phyloP scores from a whole-genome alignment of 1,284 basidiomycete genomes.

The Austroboletus niveus region DNA sequence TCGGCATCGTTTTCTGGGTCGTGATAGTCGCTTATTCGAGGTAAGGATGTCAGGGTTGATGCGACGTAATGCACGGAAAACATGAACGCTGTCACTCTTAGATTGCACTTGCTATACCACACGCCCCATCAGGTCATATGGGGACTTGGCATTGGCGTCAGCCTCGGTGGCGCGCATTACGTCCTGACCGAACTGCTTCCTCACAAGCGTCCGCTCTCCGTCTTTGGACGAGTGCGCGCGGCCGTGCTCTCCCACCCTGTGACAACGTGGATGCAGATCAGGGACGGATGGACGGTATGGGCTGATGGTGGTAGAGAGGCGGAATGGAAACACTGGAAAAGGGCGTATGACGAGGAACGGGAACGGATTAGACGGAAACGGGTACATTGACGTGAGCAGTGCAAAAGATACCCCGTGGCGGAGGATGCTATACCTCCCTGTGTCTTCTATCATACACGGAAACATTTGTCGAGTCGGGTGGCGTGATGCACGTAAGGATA shows the following conservation, averaged over 20 bases:
- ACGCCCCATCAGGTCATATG: constrained; percentile 68
- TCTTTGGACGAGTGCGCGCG: constrained; percentile 49
- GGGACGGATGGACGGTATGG: constrained; percentile 83
- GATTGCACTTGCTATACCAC: constrained; percentile 75
- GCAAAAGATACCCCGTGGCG: too few relatives aligned
- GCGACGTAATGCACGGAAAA: neutral
- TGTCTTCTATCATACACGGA: too few relatives aligned
- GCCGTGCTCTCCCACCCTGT: constrained; percentile 58
- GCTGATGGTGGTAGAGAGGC: constrained; percentile 63
- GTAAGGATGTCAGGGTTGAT: constrained; percentile 33
- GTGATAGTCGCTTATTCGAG: constrained; percentile 76
- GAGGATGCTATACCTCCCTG: too few relatives aligned
- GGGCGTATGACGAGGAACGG: constrained; percentile 36
- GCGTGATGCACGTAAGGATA: too few relatives aligned
- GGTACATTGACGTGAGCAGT: constrained; percentile 4
- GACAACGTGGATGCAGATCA: constrained; percentile 63
- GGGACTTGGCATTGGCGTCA: constrained; percentile 67
- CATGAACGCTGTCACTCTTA: constrained; percentile 25
- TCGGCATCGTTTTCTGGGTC: constrained; percentile 54
- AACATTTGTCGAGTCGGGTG: too few relatives aligned
- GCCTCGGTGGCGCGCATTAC: constrained; percentile 60
- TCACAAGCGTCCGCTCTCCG: constrained; percentile 46
- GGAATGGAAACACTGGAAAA: constrained; percentile 66
- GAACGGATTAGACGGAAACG: constrained; percentile 14
- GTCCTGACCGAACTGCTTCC: constrained; percentile 62